These are phyloP conservation scores for Tricholoma terreum DNA, from an alignment of 768 basidiomycete species.

Conservation along the genomic window DNA sequence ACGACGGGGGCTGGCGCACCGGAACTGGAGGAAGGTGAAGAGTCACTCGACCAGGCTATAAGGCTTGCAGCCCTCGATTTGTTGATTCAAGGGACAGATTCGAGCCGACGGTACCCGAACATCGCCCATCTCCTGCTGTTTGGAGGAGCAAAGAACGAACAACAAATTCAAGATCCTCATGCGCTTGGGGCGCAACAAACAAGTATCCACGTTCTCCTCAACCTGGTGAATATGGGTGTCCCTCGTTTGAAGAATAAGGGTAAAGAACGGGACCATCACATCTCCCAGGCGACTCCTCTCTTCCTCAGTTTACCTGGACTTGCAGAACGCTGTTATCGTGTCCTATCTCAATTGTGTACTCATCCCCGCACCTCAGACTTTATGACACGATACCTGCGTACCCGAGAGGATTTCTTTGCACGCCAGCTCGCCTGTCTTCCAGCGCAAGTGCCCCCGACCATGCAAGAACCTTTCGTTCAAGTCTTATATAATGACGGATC, in stretches of 20 bases:
- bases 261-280: conserved; percentile 32
- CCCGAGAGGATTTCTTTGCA: conserved; percentile 85
- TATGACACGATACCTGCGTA: conserved; percentile 82
- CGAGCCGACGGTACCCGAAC: conserved; percentile 67
- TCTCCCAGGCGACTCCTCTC: conserved; percentile 45
- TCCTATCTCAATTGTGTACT: conserved; percentile 84
- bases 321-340: conserved; percentile 81
- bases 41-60: conserved; percentile 60
- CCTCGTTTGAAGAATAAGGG: conserved; percentile 50
- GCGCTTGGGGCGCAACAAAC: conserved; percentile 68
- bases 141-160: conserved; percentile 54
- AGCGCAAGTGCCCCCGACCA: conserved; percentile 50
- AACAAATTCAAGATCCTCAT: conserved; percentile 75
- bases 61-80: conserved; percentile 77
- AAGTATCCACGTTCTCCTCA: conserved; percentile 78
- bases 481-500: conserved; percentile 72
- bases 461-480: conserved; percentile 51
- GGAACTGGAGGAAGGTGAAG: conserved; percentile 42
- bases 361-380: conserved; percentile 80
- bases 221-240: conserved; percentile 70
- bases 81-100: conserved; percentile 72
- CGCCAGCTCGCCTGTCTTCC: conserved; percentile 81
- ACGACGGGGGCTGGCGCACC: conserved; percentile 74
- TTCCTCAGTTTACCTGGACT: conserved; percentile 67
- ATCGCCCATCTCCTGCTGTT: conserved; percentile 87